Evolutionary conservation across 2,329 filamentous ascomycete genomes (phyloP).

Genomic region (Cyanodermella asteris): DNA sequence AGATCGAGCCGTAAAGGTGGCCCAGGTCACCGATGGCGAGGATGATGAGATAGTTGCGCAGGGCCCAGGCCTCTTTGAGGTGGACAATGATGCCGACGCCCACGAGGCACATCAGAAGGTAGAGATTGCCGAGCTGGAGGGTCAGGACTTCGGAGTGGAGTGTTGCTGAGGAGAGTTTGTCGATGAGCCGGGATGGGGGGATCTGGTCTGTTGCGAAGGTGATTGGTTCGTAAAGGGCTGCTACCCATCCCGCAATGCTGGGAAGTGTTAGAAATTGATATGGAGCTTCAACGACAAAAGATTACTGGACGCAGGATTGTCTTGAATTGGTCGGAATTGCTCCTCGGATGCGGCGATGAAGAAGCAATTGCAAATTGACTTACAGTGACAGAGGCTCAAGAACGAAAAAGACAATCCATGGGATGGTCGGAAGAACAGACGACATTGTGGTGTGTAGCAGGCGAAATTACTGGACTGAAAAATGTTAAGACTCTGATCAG

Average conservation of each 20-base stretch:
- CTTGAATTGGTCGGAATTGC: constrained; percentile 7
- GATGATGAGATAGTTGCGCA: constrained; percentile 44
- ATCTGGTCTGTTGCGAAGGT: constrained; percentile 45
- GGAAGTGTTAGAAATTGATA: constrained; percentile 1
- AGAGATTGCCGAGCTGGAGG: constrained; percentile 48
- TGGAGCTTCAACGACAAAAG: no score
- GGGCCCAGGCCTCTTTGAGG: constrained; percentile 41
- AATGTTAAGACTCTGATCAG: no score
- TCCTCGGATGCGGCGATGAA: constrained; percentile 1
- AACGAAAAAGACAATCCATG: constrained; percentile 43
- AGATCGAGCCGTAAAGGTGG: constrained; percentile 40
- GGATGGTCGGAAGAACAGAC: constrained; percentile 39
- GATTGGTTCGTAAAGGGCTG: constrained; percentile 31
- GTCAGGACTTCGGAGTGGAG: constrained; percentile 32
- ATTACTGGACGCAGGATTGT: no score
- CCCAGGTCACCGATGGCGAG: constrained; percentile 44
- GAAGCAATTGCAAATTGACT: no score
- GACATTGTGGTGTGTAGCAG: constrained; percentile 36
- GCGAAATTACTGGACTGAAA: no score
- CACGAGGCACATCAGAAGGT: constrained; percentile 42
- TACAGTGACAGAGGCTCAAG: constrained; percentile 49
- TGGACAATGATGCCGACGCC: constrained; percentile 42
- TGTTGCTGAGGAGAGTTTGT: constrained; percentile 9
- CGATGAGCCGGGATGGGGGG: constrained; percentile 18
- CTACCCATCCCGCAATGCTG: constrained; percentile 38